Percentiles rank a stretch among this genome's conserved stretches.
Evolutionary conservation across 768 basidiomycete genomes (phyloP).

Genomic region (Suillus lakei): DNA sequence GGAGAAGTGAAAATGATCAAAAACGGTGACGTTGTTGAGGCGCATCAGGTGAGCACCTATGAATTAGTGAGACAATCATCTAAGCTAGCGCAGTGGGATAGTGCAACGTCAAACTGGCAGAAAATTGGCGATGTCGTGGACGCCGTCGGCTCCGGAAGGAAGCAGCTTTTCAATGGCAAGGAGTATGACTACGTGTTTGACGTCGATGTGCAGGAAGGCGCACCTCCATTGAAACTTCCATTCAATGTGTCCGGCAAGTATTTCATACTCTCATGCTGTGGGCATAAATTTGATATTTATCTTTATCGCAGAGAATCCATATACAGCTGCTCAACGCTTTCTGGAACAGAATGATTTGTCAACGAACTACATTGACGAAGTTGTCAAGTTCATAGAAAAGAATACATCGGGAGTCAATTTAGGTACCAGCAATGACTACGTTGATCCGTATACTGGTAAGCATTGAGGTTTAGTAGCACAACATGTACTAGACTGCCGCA

Average conservation of each 20-base stretch:
- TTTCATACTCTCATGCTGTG: not conserved
- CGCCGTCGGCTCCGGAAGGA: constrained; percentile 87
- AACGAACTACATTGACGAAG: constrained; percentile 81
- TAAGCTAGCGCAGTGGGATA: constrained; percentile 75
- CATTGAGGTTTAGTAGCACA: not conserved
- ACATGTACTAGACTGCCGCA: not conserved
- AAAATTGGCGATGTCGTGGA: constrained; percentile 97
- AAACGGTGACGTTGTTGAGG: constrained; percentile 81
- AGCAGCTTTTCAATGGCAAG: constrained; percentile 89
- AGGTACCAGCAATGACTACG: constrained; percentile 61
- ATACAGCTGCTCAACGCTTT: constrained; percentile 87
- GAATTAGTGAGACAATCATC: not conserved
- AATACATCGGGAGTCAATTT: constrained; percentile 82
- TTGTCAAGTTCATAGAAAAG: constrained; percentile 92
- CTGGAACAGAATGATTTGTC: constrained; percentile 84
- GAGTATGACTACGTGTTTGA: constrained; percentile 99
- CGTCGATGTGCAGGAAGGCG: constrained; percentile 93
- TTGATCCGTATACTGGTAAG: constrained; percentile 91
- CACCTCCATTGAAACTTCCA: constrained; percentile 90
- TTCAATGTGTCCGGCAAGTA: constrained; percentile 84
- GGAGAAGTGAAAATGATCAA: constrained; percentile 94
- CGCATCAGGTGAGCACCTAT: constrained; percentile 72
- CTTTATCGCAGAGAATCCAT: constrained; percentile 79
- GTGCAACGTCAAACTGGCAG: constrained; percentile 70
- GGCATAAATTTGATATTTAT: not conserved